A percentile compares a stretch with the other conserved stretches of the same genome.
Evolutionary conservation across 163 green algal species (phyloP).

Genomic region (Scenedesmus sp.): DNA sequence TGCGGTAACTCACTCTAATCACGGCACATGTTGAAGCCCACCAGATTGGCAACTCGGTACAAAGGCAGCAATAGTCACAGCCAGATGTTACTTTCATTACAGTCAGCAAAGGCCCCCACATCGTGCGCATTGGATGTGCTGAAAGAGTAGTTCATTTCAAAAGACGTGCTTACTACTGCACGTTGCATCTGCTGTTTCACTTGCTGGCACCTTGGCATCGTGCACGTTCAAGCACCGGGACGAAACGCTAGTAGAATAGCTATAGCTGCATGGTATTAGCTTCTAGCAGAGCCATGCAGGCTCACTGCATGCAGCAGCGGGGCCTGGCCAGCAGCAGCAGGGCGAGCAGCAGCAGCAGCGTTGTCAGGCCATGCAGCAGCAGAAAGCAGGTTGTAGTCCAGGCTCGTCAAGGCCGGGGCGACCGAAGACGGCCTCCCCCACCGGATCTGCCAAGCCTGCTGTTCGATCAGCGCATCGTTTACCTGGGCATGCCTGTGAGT

Average conservation of each 20-base stretch:
- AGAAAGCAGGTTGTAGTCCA: constrained; percentile 45
- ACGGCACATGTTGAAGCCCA: too few relatives aligned
- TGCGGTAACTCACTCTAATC: too few relatives aligned
- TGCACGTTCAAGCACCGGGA: neutral
- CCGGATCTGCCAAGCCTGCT: constrained; percentile 97
- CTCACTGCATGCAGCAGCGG: constrained; percentile 27
- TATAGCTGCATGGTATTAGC: neutral
- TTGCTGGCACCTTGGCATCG: neutral
- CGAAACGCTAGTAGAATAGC: neutral
- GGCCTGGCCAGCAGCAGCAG: constrained; percentile 32
- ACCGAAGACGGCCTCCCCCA: constrained; percentile 81
- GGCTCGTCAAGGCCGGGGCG: constrained; percentile 57
- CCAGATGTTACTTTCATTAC: neutral
- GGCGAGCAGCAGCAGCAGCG: constrained; percentile 33
- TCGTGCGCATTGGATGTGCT: neutral
- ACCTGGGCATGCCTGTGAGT: constrained; percentile 97
- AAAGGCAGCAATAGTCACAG: neutral
- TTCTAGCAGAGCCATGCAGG: constrained; percentile 42
- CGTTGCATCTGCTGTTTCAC: neutral
- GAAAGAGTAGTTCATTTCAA: neutral
- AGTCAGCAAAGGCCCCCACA: neutral
- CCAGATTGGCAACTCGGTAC: too few relatives aligned
- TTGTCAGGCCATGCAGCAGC: constrained; percentile 43
- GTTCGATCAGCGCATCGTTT: constrained; percentile 97
- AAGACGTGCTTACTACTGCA: neutral